A percentile compares a stretch with the other conserved stretches of the same genome.
Evolutionary conservation across 2,329 filamentous ascomycete genomes (phyloP).

Genomic region (Tolypocladium album): DNA sequence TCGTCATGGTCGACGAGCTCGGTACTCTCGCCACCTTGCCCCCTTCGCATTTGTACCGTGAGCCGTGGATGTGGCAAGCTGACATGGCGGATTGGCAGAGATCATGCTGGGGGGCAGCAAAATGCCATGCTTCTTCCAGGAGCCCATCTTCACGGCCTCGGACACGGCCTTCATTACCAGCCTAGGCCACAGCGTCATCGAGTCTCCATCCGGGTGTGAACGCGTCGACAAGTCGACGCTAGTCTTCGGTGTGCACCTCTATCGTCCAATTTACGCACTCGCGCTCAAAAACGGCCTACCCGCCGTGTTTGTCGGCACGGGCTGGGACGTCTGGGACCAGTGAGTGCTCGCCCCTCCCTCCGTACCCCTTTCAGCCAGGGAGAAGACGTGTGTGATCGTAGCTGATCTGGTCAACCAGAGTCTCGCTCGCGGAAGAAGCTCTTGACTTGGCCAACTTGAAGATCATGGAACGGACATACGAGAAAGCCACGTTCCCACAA

Average conservation of each 20-base stretch:
- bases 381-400: background rate
- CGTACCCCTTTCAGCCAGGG: background rate
- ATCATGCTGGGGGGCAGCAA: constrained; percentile 8
- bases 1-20: constrained; percentile 32
- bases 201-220: constrained; percentile 41
- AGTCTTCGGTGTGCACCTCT: constrained; percentile 53
- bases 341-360: constrained; percentile 16
- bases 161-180: constrained; percentile 42
- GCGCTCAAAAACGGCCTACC: constrained; percentile 37
- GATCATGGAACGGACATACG: constrained; percentile 8
- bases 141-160: constrained; percentile 37
- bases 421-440: background rate
- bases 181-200: constrained; percentile 41
- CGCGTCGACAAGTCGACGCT: constrained; percentile 37
- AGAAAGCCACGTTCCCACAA: constrained; percentile 7
- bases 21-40: constrained; percentile 17
- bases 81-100: background rate
- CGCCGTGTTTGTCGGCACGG: constrained; percentile 46
- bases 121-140: constrained; percentile 41
- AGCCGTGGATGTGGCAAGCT: background rate
- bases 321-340: constrained; percentile 39
- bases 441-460: constrained; percentile 3
- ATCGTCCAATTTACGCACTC: constrained; percentile 39
- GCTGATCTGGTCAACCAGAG: background rate
- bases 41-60: too few relatives aligned